Conservation (phyloP, 495 filamentous ascomycete genomes). For the Amniculicola lignicola region DNA sequence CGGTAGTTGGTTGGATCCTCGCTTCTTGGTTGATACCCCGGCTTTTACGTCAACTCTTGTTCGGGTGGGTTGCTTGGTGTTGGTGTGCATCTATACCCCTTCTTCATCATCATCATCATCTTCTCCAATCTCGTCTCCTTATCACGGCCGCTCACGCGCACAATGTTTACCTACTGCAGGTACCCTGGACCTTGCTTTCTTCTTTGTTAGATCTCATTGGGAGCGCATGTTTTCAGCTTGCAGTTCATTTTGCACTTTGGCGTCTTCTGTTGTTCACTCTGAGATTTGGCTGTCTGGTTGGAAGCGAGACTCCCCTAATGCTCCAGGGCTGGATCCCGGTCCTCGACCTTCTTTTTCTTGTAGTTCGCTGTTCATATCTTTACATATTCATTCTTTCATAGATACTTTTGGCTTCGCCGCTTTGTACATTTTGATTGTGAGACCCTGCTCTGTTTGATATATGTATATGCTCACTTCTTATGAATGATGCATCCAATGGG, state of each 20-base stretch:
- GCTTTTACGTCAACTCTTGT: constrained; percentile 18
- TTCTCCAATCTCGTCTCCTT: background rate
- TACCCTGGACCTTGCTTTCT: too few relatives aligned
- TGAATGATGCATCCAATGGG: too few relatives aligned
- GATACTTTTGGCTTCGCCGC: background rate
- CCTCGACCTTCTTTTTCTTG: constrained; percentile 4
- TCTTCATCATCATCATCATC: constrained; percentile 4
- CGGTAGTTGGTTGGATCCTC: background rate
- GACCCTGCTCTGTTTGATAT: too few relatives aligned
- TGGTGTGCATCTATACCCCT: background rate
- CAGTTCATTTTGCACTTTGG: constrained; percentile 2
- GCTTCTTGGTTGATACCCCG: constrained; percentile 31
- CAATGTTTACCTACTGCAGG: background rate
- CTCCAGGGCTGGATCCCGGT: constrained; percentile 33
- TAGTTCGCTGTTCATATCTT: background rate
- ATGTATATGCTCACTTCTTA: too few relatives aligned
- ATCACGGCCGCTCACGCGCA: background rate
- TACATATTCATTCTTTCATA: background rate
- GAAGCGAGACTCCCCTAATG: constrained; percentile 14
- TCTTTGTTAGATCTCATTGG: constrained; percentile 1
- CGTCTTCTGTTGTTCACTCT: constrained; percentile 10
- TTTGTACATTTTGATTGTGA: background rate
- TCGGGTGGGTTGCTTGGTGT: constrained; percentile 30
- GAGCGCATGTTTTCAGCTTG: background rate
- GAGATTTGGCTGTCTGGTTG: background rate